Evolutionary conservation across 2,329 filamentous ascomycete genomes (phyloP).

Genomic region (Ploettnerulaceae sp.): DNA sequence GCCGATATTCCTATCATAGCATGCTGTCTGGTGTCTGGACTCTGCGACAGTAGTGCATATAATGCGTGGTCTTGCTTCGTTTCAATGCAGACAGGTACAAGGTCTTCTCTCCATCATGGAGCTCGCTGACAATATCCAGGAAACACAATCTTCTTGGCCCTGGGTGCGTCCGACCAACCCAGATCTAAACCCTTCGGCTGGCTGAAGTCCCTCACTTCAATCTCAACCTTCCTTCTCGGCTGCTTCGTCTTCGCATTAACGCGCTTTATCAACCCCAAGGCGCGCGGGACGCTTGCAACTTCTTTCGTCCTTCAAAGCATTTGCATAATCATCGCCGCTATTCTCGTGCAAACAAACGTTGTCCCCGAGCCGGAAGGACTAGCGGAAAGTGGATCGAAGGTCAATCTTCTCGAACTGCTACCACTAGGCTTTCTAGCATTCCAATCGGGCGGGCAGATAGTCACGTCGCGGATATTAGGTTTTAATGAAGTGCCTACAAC

Average conservation of each 20-base stretch:
- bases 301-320: constrained; percentile 50
- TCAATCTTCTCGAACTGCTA: constrained; percentile 41
- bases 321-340: constrained; percentile 48
- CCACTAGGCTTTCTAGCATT: constrained; percentile 52
- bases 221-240: constrained; percentile 48
- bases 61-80: constrained; percentile 46
- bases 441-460: constrained; percentile 72
- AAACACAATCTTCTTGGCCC: constrained; percentile 59
- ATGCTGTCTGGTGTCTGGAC: constrained; percentile 42
- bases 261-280: constrained; percentile 36
- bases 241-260: constrained; percentile 43
- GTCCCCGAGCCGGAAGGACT: constrained; percentile 41
- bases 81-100: constrained; percentile 47
- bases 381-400: constrained; percentile 23
- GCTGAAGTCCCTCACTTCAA: constrained; percentile 49
- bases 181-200: constrained; percentile 46
- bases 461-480: constrained; percentile 65
- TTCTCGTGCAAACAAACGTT: constrained; percentile 43
- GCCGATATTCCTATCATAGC: constrained; percentile 37
- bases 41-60: constrained; percentile 44
- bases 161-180: constrained; percentile 51
- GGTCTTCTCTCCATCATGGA: not conserved
- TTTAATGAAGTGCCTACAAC: constrained; percentile 71
- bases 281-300: constrained; percentile 40
- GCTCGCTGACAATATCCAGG: constrained; percentile 34